phyloP scores from a whole-genome alignment of 768 basidiomycete species.

The Naganishia onofrii region DNA sequence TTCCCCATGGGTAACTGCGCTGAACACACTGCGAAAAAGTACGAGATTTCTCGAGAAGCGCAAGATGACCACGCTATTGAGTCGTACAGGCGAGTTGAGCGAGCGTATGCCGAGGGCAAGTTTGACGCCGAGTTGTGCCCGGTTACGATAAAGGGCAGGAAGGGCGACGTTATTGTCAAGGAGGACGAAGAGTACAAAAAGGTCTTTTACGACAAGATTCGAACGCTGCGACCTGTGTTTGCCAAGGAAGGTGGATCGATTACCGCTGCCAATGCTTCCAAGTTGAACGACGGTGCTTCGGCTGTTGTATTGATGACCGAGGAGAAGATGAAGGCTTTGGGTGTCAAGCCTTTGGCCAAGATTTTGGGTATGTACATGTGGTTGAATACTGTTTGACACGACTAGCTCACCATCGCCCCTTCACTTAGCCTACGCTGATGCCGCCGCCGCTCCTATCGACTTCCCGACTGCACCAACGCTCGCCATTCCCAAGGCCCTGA shows the following conservation, averaged over 20 bases:
- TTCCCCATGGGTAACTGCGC: slow-evolving; percentile 98
- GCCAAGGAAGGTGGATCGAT: slow-evolving; percentile 74
- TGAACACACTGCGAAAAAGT: slow-evolving; percentile 77
- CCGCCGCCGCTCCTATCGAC: slow-evolving; percentile 92
- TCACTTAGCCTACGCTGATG: slow-evolving; percentile 83
- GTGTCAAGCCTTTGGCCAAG: slow-evolving; percentile 88
- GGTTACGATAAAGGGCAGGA: slow-evolving; percentile 77
- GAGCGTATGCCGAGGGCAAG: slow-evolving; percentile 78
- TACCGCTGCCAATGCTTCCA: slow-evolving; percentile 95
- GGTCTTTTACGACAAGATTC: slow-evolving; percentile 89
- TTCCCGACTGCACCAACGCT: slow-evolving; percentile 93
- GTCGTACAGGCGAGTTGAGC: slow-evolving; percentile 88
- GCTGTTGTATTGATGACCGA: slow-evolving; percentile 93
- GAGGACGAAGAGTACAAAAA: slow-evolving; percentile 99
- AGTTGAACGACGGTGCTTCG: slow-evolving; percentile 91
- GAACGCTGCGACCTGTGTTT: slow-evolving; percentile 82
- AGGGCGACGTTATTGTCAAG: slow-evolving; percentile 69
- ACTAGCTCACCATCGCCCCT: slow-evolving; percentile 11
- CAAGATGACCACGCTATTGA: slow-evolving; percentile 90
- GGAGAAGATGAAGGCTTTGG: slow-evolving; percentile 85
- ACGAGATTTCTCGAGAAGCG: slow-evolving; percentile 76
- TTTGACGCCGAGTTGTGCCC: slow-evolving; percentile 88
- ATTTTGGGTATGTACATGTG: slow-evolving; percentile 70
- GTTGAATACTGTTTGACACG: not conserved
- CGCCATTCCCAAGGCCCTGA: slow-evolving; percentile 80